phyloP scores from a whole-genome alignment of 768 basidiomycete species.

The Boletellus sp. region DNA sequence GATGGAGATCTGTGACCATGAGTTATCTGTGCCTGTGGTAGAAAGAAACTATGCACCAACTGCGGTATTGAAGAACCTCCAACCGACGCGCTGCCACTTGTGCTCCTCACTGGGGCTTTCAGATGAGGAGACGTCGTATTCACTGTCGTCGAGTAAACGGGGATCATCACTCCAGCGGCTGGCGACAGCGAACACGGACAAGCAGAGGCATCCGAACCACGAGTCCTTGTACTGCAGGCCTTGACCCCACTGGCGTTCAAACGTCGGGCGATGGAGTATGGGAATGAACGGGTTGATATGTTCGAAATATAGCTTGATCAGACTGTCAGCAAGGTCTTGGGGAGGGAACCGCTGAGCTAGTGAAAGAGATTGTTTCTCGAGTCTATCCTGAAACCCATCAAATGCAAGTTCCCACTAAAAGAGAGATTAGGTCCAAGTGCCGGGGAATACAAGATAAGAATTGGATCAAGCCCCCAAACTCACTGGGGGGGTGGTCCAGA shows the following conservation, averaged over 20 bases:
- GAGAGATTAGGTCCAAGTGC: not conserved
- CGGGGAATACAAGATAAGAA: not conserved
- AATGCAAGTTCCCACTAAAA: slow-evolving; percentile 57
- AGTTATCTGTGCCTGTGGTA: not conserved
- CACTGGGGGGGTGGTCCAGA: slow-evolving; percentile 59
- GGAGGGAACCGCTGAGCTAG: slow-evolving; percentile 57
- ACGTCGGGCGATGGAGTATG: slow-evolving; percentile 68
- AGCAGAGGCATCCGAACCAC: slow-evolving; percentile 59
- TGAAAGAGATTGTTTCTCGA: slow-evolving; percentile 29
- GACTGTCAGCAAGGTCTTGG: slow-evolving; percentile 47
- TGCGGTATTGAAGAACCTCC: slow-evolving; percentile 57
- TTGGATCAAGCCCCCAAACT: slow-evolving; percentile 18
- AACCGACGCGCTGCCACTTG: slow-evolving; percentile 55
- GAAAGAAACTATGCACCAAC: slow-evolving; percentile 37
- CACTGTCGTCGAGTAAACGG: slow-evolving; percentile 45
- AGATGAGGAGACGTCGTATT: slow-evolving; percentile 20
- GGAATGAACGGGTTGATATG: slow-evolving; percentile 59
- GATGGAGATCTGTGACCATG: slow-evolving; percentile 44
- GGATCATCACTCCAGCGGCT: slow-evolving; percentile 63
- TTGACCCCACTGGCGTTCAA: slow-evolving; percentile 56
- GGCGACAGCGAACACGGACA: slow-evolving; percentile 66
- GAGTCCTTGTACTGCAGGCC: slow-evolving; percentile 50
- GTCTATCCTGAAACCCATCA: slow-evolving; percentile 41
- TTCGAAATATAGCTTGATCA: slow-evolving; percentile 69
- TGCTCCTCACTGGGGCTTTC: slow-evolving; percentile 25